These are phyloP conservation scores for Penicillium sp. DNA, from an alignment of 2,329 filamentous ascomycete genomes.

Conservation along the genomic window DNA sequence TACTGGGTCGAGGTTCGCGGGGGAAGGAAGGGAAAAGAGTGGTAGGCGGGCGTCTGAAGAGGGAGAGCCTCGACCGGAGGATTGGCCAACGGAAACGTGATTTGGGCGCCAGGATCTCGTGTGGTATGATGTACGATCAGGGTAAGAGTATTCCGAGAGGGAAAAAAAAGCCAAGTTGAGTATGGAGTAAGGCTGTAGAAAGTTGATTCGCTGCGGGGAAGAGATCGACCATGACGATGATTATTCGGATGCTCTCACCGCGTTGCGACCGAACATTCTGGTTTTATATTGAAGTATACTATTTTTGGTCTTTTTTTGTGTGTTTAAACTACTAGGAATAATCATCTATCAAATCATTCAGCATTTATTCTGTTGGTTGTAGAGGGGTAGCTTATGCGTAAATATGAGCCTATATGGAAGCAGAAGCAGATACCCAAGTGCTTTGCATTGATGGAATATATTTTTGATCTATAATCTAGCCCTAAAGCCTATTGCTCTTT, in stretches of 20 bases:
- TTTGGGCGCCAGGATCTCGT: constrained; percentile 32
- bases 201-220: constrained; percentile 10
- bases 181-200: background rate
- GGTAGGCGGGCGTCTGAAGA: constrained; percentile 18
- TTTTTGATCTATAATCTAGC: background rate
- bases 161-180: background rate
- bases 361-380: background rate
- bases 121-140: background rate
- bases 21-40: constrained; percentile 16
- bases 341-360: too few relatives aligned
- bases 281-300: background rate
- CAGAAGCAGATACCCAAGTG: background rate
- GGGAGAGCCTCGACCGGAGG: constrained; percentile 18
- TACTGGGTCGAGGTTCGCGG: constrained; percentile 24
- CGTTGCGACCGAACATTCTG: constrained; percentile 1
- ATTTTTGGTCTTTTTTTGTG: background rate
- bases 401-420: too few relatives aligned
- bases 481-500: background rate
- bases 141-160: background rate
- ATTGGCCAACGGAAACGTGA: constrained; percentile 22
- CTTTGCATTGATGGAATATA: background rate
- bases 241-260: constrained; percentile 9
- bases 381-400: background rate
- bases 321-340: background rate
- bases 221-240: constrained; percentile 13